Conservation (phyloP, 1,284 basidiomycete species). For the Lignosus rhinocerotis region DNA sequence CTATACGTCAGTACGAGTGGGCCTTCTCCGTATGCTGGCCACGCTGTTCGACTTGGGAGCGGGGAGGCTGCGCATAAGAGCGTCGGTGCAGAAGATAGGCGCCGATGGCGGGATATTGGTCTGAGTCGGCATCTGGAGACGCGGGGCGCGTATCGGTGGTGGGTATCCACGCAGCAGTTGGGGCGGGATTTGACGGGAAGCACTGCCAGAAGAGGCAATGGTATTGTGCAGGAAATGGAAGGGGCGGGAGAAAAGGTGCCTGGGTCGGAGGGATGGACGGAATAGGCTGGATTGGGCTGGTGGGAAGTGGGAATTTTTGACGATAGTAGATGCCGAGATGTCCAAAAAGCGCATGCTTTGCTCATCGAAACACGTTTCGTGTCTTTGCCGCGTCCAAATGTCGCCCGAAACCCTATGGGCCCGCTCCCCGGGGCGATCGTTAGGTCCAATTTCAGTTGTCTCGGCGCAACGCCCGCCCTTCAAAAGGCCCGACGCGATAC, state of each 20-base stretch:
- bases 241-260: conserved; percentile 14
- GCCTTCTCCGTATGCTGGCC: neutral
- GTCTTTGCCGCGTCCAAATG: conserved; percentile 49
- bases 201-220: conserved; percentile 10
- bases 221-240: conserved; percentile 13
- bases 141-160: conserved; percentile 9
- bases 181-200: conserved; percentile 10
- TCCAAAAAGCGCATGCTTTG: conserved; percentile 35
- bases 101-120: conserved; percentile 23
- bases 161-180: conserved; percentile 12
- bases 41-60: neutral
- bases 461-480: conserved; percentile 40
- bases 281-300: conserved; percentile 19
- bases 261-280: conserved; percentile 7
- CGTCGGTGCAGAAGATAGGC: conserved; percentile 19
- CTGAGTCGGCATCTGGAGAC: conserved; percentile 22
- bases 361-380: conserved; percentile 61
- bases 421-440: conserved; percentile 49
- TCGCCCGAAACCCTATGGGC: conserved; percentile 39
- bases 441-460: conserved; percentile 44
- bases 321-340: conserved; percentile 28
- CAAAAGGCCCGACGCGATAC: conserved; percentile 37
- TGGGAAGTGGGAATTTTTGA: conserved; percentile 18
- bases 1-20: conserved; percentile 8
- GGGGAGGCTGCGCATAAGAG: neutral